Evolutionary conservation across 495 filamentous ascomycete species (phyloP), one percentile per base, ranked within the genome.

Genomic region (Parmelia sp.): DNA sequence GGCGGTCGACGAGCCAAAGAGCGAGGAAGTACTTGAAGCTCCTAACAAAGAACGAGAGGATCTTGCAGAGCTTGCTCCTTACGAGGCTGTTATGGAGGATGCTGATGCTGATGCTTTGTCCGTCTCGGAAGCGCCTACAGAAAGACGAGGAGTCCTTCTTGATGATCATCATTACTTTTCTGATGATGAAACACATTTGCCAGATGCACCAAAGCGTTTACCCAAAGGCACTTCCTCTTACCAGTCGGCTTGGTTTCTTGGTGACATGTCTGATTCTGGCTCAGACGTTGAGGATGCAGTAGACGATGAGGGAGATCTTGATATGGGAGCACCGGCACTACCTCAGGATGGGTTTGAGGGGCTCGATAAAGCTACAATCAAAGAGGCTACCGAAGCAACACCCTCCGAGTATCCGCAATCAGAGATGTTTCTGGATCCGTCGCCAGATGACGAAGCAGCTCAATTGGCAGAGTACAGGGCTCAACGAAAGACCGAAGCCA

Each of bases 131-230:
- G 71, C 77, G 14, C 70, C 76, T 31, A 78, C 70, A 15, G 75
- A 84, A 68, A 81, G 87, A 57, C 86, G 84, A 74, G 93, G 93
- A 56, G 94, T 98, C 6, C 79, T 98, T 49, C 80, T 98, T 36
- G 94, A 98, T 67, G 92, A 96, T 66, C 93, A 98, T 75, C 94
- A 97, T 71, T 98, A 98, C 76, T 98, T 96, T 72, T 93, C 91
- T 5, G 94, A 97, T 58, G 91, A 96, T 23, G 89, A 95, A 29
- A 78, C 83, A n/a, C 78, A 83, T 64, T 77, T 83, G 37, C 83
- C 85, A 4, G 66, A 78, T 17, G 71, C 74, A 51, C 90, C 90
- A 6, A 95, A 88, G 76, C 84, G 83, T 68, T 73, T 98, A 27
- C 94, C 94, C 0, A 89, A 86, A 73, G 94, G 94, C 59, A 98